These are phyloP conservation scores for Sorghum bicolor DNA, from an alignment of 176 grass and related monocot species.

Conservation along the genomic window DNA sequence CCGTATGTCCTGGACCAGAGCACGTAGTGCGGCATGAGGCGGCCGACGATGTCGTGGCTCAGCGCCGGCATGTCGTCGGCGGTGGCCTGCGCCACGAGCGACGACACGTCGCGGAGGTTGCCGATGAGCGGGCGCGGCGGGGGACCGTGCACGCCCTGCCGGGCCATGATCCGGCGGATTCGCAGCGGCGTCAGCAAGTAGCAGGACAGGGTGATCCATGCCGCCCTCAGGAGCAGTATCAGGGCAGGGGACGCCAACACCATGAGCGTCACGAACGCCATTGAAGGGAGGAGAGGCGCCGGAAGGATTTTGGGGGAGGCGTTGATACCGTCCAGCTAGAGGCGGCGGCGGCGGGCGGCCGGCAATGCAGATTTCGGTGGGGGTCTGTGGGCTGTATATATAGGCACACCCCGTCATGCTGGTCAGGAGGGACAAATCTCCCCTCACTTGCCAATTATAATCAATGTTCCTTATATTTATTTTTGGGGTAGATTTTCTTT, in stretches of 20 bases:
- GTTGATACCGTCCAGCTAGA: not conserved
- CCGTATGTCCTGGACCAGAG: conserved; percentile 71
- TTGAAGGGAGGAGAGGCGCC: not conserved
- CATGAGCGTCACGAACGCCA: conserved; percentile 16
- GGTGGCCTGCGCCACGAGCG: conserved; percentile 49
- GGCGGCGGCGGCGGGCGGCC: not conserved
- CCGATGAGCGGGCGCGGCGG: conserved; percentile 52
- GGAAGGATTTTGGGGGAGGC: not conserved
- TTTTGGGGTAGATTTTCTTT: no score
- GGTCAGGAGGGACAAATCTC: not conserved
- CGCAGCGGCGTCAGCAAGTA: conserved; percentile 66
- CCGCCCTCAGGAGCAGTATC: conserved; percentile 42
- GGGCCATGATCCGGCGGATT: conserved; percentile 62
- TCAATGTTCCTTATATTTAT: not conserved
- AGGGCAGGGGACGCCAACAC: conserved; percentile 16
- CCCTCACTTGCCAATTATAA: not conserved
- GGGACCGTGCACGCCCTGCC: conserved; percentile 65
- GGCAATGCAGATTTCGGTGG: not conserved
- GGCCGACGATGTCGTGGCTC: conserved; percentile 78
- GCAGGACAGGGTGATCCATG: conserved; percentile 66
- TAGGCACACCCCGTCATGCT: not conserved
- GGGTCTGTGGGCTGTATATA: not conserved
- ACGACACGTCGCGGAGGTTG: conserved; percentile 65
- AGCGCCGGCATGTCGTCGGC: conserved; percentile 61
- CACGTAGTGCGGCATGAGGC: conserved; percentile 92